A percentile compares a stretch with the other conserved stretches of the same genome.
These are phyloP conservation scores for Acer yangbiense DNA, from an alignment of 345 rosid species.

Conservation along the genomic window DNA sequence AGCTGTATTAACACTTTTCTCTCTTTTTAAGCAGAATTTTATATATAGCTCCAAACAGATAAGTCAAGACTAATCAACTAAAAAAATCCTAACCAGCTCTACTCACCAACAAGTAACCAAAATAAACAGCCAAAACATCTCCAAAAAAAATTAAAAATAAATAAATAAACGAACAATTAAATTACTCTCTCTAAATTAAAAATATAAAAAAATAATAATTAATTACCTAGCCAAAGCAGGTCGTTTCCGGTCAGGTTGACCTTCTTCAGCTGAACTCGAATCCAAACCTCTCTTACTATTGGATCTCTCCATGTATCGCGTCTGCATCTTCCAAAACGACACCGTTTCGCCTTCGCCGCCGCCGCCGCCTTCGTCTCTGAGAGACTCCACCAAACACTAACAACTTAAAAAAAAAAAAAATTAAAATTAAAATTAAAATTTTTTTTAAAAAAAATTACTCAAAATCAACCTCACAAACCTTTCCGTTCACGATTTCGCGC, in stretches of 20 bases:
- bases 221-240: constrained; percentile 90
- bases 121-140: neutral
- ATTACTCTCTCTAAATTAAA: too few species aligned
- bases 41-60: neutral
- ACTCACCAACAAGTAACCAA: neutral
- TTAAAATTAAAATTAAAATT: too few species aligned
- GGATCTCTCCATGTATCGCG: constrained; percentile 81
- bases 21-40: neutral
- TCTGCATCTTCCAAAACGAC: constrained; percentile 50
- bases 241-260: constrained; percentile 77
- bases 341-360: constrained; percentile 2
- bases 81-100: constrained; percentile 10
- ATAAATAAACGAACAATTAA: neutral
- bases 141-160: neutral
- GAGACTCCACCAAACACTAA: neutral
- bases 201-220: neutral
- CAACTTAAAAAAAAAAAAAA: too few species aligned
- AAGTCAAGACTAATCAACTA: neutral
- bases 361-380: neutral
- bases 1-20: neutral
- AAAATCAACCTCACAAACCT: neutral
- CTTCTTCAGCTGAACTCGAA: constrained; percentile 49
- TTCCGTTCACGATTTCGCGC: neutral
- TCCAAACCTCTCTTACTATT: constrained; percentile 78
- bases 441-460: neutral